Percentiles rank a stretch among this genome's conserved stretches.
phyloP scores from a whole-genome alignment of 305 asterid genomes.

The Fraxinus angustifolia region DNA sequence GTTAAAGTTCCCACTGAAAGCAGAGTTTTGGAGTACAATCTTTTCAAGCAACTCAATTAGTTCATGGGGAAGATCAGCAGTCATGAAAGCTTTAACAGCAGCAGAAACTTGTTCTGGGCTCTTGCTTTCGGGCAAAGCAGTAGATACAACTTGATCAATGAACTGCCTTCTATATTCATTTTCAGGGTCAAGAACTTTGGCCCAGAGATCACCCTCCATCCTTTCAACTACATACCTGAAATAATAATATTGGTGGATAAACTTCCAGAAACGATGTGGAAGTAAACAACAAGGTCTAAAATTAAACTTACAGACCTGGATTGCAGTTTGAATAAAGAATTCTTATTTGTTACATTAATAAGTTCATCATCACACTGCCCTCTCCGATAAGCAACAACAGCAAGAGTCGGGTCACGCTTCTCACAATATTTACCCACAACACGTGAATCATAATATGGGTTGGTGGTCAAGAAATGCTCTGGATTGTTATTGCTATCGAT shows the following conservation, averaged over 20 bases:
- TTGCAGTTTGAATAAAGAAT: constrained; percentile 92
- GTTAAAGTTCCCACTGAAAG: constrained; percentile 97
- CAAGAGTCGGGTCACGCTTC: constrained; percentile 99
- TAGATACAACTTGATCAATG: constrained; percentile 98
- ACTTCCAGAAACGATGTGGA: constrained; percentile 12
- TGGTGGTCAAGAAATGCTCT: constrained; percentile 97
- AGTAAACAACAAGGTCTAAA: constrained; percentile 12
- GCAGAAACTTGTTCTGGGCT: constrained; percentile 99
- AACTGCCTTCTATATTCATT: constrained; percentile 96
- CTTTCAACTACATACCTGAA: constrained; percentile 95
- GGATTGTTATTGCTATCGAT: constrained; percentile 98
- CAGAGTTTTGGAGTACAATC: constrained; percentile 95
- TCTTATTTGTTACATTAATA: constrained; percentile 87
- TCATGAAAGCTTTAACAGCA: constrained; percentile 98
- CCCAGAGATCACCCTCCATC: constrained; percentile 99
- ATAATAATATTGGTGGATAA: constrained; percentile 15
- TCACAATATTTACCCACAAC: constrained; percentile 99
- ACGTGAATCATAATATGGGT: constrained; percentile 96
- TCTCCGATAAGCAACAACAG: constrained; percentile 97
- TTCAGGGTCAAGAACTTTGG: constrained; percentile 88
- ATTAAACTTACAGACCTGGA: constrained; percentile 66
- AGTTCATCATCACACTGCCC: constrained; percentile 99
- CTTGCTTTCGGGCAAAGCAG: constrained; percentile 99
- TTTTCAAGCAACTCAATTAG: constrained; percentile 96
- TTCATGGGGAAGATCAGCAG: constrained; percentile 99